phyloP scores from a whole-genome alignment of 495 filamentous ascomycete genomes.

The Evernia prunastri region DNA sequence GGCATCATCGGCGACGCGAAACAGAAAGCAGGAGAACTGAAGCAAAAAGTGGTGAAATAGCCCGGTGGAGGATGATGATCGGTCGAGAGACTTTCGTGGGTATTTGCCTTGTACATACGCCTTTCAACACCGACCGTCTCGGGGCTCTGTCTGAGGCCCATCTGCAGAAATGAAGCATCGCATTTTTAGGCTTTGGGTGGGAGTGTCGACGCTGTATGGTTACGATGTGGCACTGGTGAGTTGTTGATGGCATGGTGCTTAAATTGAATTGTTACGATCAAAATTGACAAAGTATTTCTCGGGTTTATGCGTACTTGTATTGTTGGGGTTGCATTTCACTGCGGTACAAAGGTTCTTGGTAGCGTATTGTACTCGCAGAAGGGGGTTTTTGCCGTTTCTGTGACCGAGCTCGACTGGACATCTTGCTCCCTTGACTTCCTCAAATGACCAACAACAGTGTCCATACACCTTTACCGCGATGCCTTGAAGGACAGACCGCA shows the following conservation, averaged over 20 bases:
- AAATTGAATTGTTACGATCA: neutral
- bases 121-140: neutral
- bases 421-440: too few relatives aligned
- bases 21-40: slow-evolving; percentile 21
- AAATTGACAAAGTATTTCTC: neutral
- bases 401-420: too few relatives aligned
- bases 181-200: neutral
- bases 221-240: neutral
- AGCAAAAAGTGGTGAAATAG: slow-evolving; percentile 24
- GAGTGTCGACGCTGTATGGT: neutral
- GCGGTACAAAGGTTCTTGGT: neutral
- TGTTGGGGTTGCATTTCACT: neutral
- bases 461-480: too few relatives aligned
- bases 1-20: slow-evolving; percentile 14
- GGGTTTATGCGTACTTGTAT: neutral
- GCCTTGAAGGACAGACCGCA: too few relatives aligned
- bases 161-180: neutral
- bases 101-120: neutral
- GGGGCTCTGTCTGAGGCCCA: neutral
- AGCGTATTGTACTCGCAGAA: neutral
- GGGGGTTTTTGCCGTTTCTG: neutral
- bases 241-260: neutral
- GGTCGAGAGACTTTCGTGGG: neutral
- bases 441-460: too few relatives aligned
- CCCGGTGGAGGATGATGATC: neutral